phyloP scores from a whole-genome alignment of 768 basidiomycete genomes.

The Xerocomus brunneocitrinus region DNA sequence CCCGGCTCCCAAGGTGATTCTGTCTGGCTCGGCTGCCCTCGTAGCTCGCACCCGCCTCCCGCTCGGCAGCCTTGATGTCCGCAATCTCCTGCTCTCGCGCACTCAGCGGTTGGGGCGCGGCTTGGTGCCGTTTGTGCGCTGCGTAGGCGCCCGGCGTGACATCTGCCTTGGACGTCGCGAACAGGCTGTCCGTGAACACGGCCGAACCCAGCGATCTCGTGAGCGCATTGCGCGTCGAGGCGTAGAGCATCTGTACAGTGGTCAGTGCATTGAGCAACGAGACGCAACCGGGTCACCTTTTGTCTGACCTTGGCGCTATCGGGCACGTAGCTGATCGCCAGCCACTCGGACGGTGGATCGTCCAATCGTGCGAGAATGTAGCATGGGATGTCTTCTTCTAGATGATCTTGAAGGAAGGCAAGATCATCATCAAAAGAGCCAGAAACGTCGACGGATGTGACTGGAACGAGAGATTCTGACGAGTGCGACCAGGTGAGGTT shows the following conservation, averaged over 20 bases:
- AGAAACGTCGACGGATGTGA: constrained; percentile 43
- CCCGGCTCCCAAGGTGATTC: constrained; percentile 51
- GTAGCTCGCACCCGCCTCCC: constrained; percentile 48
- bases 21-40: constrained; percentile 53
- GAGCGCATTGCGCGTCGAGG: constrained; percentile 67
- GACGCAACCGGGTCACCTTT: constrained; percentile 48
- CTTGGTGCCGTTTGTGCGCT: constrained; percentile 63
- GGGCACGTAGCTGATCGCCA: constrained; percentile 76
- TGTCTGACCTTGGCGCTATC: constrained; percentile 75
- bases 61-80: constrained; percentile 72
- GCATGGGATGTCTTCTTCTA: constrained; percentile 62
- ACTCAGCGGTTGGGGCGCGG: constrained; percentile 79
- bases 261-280: background rate
- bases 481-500: constrained; percentile 23
- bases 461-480: constrained; percentile 65
- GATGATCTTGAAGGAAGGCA: constrained; percentile 46
- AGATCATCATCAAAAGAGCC: constrained; percentile 64
- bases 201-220: constrained; percentile 68
- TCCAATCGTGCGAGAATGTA: constrained; percentile 71
- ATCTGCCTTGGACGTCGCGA: constrained; percentile 70
- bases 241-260: constrained; percentile 74
- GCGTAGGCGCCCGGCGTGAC: constrained; percentile 66
- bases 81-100: constrained; percentile 79
- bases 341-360: constrained; percentile 59
- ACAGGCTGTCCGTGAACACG: constrained; percentile 67